Evolutionary conservation across 257 asterid species (phyloP).

Genomic region (Rauvolfia tetraphylla): DNA sequence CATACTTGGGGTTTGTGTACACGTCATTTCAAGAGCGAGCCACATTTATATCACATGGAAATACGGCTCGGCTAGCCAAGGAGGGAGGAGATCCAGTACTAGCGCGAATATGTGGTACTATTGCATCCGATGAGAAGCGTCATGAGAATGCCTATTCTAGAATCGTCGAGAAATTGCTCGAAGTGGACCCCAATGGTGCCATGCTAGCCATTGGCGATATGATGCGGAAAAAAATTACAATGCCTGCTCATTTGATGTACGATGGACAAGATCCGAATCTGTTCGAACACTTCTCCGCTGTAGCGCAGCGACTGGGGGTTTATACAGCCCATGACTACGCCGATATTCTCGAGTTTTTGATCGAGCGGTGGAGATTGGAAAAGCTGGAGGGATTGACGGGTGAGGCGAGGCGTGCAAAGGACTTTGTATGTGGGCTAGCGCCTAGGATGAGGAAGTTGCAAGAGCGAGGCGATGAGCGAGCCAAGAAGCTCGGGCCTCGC

Average conservation of each 20-base stretch:
- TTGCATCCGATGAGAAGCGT: too few species aligned
- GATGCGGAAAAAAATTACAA: conserved; percentile 19
- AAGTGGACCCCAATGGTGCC: conserved; percentile 13
- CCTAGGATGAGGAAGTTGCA: conserved; percentile 16
- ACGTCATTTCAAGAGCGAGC: conserved; percentile 27
- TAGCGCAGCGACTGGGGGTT: conserved; percentile 18
- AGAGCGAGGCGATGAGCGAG: conserved; percentile 20
- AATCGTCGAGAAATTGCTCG: conserved; percentile 12
- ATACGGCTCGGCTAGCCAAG: conserved; percentile 21
- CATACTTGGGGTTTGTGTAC: conserved; percentile 18
- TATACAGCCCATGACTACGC: conserved; percentile 20
- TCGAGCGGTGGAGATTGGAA: conserved; percentile 17
- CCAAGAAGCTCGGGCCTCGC: conserved; percentile 3
- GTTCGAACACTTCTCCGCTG: conserved; percentile 17
- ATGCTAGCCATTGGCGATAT: conserved; percentile 14
- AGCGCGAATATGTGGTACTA: too few species aligned
- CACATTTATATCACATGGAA: conserved; percentile 20
- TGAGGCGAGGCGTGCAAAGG: conserved; percentile 16
- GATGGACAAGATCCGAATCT: conserved; percentile 18
- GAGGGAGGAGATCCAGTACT: too few species aligned
- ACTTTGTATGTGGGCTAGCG: conserved; percentile 16
- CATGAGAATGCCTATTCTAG: too few species aligned
- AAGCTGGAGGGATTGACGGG: conserved; percentile 9
- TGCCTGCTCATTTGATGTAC: conserved; percentile 19
- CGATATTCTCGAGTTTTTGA: conserved; percentile 15